Percentiles rank a stretch among this genome's conserved stretches.
These are phyloP conservation scores for Naegleria fowleri DNA, from an alignment of 208 protist genomes.

Conservation along the genomic window DNA sequence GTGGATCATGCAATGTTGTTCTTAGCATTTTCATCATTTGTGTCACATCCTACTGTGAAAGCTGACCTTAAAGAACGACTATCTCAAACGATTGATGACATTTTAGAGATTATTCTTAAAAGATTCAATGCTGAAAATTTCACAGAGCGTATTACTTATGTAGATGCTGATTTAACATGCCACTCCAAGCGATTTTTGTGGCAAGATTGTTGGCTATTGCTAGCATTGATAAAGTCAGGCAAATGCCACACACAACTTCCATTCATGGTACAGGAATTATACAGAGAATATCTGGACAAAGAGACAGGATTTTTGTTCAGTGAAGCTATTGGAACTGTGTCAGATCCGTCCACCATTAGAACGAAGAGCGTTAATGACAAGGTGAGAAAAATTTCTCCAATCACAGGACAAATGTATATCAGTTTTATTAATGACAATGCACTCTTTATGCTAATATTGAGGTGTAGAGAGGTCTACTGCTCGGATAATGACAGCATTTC, in stretches of 20 bases:
- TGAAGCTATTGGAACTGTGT: background rate
- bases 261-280: background rate
- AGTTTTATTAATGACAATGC: background rate
- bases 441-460: background rate
- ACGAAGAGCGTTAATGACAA: background rate
- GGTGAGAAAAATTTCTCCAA: background rate
- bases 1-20: background rate
- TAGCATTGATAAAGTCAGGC: background rate
- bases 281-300: background rate
- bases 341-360: background rate
- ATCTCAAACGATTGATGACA: background rate
- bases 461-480: background rate
- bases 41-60: background rate
- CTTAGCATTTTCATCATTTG: background rate
- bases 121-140: background rate
- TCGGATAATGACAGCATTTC: background rate
- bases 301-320: background rate
- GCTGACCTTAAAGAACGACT: background rate
- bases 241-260: background rate
- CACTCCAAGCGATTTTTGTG: background rate
- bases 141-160: background rate
- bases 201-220: background rate
- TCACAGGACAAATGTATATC: background rate
- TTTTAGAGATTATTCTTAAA: background rate
- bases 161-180: background rate